Percentiles rank a stretch among this genome's conserved stretches.
These are phyloP conservation scores for Priceomyces fermenticarens DNA, from an alignment of 805 yeast genomes.

Conservation along the genomic window DNA sequence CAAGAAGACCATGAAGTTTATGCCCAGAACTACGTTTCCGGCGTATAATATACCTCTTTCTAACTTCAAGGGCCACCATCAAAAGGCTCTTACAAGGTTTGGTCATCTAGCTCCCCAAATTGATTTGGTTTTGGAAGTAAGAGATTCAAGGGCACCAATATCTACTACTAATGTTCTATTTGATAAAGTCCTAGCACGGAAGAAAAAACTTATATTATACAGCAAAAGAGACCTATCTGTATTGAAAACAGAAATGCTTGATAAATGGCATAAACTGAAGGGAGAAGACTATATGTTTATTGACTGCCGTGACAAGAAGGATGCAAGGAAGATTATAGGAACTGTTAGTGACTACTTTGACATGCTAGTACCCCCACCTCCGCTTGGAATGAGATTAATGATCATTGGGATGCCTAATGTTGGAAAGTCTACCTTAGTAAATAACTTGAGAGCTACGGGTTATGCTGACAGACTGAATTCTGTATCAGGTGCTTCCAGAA, in stretches of 20 bases:
- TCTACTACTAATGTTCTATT: conserved; percentile 79
- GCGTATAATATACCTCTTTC: conserved; percentile 64
- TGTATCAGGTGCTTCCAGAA: conserved; percentile 40
- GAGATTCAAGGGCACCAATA: conserved; percentile 89
- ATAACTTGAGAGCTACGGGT: conserved; percentile 56
- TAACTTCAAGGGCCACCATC: conserved; percentile 90
- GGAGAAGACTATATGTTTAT: conserved; percentile 44
- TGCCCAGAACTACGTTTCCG: conserved; percentile 75
- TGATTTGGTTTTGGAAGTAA: conserved; percentile 76
- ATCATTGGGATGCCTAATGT: conserved; percentile 96
- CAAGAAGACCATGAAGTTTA: conserved; percentile 39
- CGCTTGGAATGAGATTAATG: conserved; percentile 73
- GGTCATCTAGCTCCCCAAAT: conserved; percentile 71
- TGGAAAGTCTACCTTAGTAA: conserved; percentile 90
- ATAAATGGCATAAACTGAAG: conserved; percentile 29
- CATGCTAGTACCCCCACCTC: conserved; percentile 73
- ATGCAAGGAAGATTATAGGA: conserved; percentile 50
- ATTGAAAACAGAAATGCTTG: conserved; percentile 31
- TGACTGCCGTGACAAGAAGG: conserved; percentile 52
- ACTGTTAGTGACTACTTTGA: conserved; percentile 43
- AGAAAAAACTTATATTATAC: conserved; percentile 63
- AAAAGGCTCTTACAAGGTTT: conserved; percentile 68
- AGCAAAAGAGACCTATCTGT: conserved; percentile 69
- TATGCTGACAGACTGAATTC: conserved; percentile 19
- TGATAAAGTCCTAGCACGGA: conserved; percentile 58